Evolutionary conservation across 2,329 filamentous ascomycete genomes (phyloP).

Genomic region (Diaporthe ilicicola): DNA sequence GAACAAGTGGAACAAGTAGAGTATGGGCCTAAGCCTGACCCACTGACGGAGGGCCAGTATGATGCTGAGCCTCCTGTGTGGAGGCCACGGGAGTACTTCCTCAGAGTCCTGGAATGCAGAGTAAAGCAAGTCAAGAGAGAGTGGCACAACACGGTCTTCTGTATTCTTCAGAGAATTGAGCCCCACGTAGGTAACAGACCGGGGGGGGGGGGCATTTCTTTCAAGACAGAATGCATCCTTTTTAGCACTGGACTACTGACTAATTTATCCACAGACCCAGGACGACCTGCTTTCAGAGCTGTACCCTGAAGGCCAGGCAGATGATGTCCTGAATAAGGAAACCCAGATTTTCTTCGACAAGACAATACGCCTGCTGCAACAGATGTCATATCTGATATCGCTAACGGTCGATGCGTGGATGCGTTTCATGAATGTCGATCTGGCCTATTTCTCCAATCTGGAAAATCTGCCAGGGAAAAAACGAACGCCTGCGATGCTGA

Average conservation of each 20-base stretch:
- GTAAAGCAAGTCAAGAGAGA: conserved; percentile 6
- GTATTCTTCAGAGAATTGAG: not conserved
- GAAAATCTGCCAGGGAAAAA: not conserved
- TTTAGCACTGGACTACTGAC: not conserved
- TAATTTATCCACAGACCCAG: not conserved
- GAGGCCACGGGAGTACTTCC: not conserved
- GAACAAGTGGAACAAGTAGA: not conserved
- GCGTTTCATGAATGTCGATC: not conserved
- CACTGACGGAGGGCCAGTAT: not conserved
- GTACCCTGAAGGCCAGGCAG: not conserved
- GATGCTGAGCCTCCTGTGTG: not conserved
- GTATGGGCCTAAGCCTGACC: not conserved
- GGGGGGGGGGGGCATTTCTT: too few species aligned
- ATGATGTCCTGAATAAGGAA: not conserved
- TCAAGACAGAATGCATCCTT: too few species aligned
- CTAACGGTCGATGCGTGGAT: not conserved
- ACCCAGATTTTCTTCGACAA: not conserved
- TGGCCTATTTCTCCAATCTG: not conserved
- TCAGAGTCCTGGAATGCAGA: not conserved
- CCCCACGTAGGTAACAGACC: not conserved
- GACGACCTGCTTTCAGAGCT: conserved; percentile 1
- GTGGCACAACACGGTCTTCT: conserved; percentile 5
- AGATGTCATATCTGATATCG: not conserved
- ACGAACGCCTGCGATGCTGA: not conserved
- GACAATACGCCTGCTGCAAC: not conserved